A percentile compares a stretch with the other conserved stretches of the same genome.
These are phyloP conservation scores for Leptographium procerum DNA, from an alignment of 2,329 filamentous ascomycete species.

Conservation along the genomic window DNA sequence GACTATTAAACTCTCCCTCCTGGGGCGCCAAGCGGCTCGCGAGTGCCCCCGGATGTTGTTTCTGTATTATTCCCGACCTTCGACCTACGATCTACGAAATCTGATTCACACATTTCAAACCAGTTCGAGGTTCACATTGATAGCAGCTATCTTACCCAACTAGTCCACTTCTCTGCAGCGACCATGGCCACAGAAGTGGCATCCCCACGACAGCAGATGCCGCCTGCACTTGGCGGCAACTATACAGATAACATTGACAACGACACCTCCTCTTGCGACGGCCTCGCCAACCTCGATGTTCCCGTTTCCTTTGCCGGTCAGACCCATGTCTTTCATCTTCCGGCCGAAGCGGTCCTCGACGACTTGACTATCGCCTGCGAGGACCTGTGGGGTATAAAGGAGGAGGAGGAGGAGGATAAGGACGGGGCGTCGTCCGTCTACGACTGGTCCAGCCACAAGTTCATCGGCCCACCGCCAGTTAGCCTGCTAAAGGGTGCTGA, in stretches of 20 bases:
- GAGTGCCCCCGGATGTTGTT: not conserved
- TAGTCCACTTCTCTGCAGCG: not conserved
- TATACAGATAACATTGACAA: not conserved
- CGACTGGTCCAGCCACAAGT: conserved; percentile 16
- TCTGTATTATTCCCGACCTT: too few relatives aligned
- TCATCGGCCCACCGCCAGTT: conserved; percentile 15
- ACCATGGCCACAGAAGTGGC: not conserved
- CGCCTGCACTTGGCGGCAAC: not conserved
- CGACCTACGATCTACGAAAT: not conserved
- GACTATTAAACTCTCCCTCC: not conserved
- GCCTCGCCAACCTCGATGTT: conserved; percentile 6
- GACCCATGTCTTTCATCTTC: conserved; percentile 11
- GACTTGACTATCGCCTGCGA: conserved; percentile 16
- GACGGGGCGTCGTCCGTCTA: not conserved
- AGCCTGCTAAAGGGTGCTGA: conserved; percentile 17
- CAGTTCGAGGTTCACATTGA: not conserved
- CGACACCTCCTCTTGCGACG: not conserved
- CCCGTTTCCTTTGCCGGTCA: conserved; percentile 13
- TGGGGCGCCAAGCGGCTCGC: not conserved
- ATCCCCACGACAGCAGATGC: not conserved
- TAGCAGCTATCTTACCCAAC: not conserved
- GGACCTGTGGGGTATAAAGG: conserved; percentile 3
- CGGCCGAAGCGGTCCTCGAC: conserved; percentile 12
- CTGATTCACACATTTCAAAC: not conserved
- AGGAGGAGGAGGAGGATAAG: not conserved